Conservation (phyloP, 2,329 filamentous ascomycete genomes). For the Paecilomyces niveus region DNA sequence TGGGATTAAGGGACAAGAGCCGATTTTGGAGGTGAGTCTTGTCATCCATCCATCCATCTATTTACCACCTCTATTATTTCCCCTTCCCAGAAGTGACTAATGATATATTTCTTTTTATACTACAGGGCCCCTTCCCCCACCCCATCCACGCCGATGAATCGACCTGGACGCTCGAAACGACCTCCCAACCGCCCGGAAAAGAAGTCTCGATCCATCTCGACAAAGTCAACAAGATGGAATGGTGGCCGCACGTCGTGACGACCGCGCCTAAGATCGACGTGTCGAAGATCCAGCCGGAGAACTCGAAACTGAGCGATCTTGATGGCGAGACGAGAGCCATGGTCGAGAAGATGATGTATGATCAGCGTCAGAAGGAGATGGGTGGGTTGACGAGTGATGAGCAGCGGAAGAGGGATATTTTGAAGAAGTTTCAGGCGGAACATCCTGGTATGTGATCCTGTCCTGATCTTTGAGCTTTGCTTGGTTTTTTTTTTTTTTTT, state of each 20-base stretch:
- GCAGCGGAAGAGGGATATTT: conserved; percentile 86
- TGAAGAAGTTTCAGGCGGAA: conserved; percentile 86
- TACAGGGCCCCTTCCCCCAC: conserved; percentile 76
- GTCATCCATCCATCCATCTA: too few relatives aligned
- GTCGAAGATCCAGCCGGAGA: conserved; percentile 89
- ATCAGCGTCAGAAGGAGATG: conserved; percentile 93
- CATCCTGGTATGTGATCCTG: conserved; percentile 44
- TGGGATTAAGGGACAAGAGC: conserved; percentile 79
- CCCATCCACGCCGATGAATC: conserved; percentile 75
- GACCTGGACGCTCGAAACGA: conserved; percentile 82
- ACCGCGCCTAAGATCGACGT: conserved; percentile 87
- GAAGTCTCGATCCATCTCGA: conserved; percentile 85
- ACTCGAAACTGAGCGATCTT: conserved; percentile 81
- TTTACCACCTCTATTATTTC: background rate
- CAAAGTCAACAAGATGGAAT: conserved; percentile 95
- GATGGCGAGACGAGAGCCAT: conserved; percentile 92
- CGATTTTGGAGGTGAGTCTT: conserved; percentile 63
- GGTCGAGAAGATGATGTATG: conserved; percentile 99
- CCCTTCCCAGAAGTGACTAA: too few relatives aligned
- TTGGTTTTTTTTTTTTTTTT: conserved; percentile 1
- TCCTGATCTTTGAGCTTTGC: background rate
- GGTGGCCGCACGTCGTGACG: conserved; percentile 92
- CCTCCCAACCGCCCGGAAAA: conserved; percentile 49
- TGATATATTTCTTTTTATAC: conserved; percentile 2
- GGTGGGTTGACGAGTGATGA: conserved; percentile 87